A percentile compares a stretch with the other conserved stretches of the same genome.
Evolutionary conservation across 345 rosid genomes (phyloP).

Genomic region (Pseudoturritis turrita): DNA sequence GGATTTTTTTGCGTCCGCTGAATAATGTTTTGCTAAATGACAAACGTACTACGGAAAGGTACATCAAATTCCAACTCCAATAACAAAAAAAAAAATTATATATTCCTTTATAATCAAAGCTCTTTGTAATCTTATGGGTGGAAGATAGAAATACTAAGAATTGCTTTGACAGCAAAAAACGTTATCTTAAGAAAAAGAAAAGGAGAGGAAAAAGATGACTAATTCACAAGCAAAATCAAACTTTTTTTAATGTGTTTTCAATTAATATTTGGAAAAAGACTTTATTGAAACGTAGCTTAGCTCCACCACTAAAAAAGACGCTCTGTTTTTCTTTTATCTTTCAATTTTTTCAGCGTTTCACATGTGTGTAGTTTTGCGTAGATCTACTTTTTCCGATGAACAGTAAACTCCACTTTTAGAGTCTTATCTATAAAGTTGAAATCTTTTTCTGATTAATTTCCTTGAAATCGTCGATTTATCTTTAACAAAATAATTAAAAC

Average conservation of each 20-base stretch:
- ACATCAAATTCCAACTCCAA: constrained; percentile 11
- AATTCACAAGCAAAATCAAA: constrained; percentile 18
- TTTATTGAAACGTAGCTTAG: constrained; percentile 15
- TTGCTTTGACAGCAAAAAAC: constrained; percentile 12
- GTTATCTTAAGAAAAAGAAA: background rate
- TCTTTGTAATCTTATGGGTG: constrained; percentile 2
- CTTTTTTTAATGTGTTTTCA: background rate
- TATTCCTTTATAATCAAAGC: background rate
- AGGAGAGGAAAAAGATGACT: background rate
- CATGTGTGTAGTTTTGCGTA: constrained; percentile 18
- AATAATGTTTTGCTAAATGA: constrained; percentile 10
- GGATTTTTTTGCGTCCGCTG: background rate
- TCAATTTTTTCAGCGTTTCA: background rate
- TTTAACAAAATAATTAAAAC: background rate
- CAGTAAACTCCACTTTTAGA: background rate
- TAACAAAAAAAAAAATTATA: background rate
- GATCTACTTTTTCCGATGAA: constrained; percentile 26
- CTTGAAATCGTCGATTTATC: background rate
- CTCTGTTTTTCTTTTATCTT: background rate
- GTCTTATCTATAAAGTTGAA: background rate
- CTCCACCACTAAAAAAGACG: constrained; percentile 23
- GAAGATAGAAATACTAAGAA: constrained; percentile 3
- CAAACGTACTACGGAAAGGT: constrained; percentile 40
- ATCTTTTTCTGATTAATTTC: background rate
- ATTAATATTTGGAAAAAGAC: constrained; percentile 12